A percentile compares a stretch with the other conserved stretches of the same genome.
These are phyloP conservation scores for Zygotorulaspora chibaensis DNA, from an alignment of 805 yeast species.

Conservation along the genomic window DNA sequence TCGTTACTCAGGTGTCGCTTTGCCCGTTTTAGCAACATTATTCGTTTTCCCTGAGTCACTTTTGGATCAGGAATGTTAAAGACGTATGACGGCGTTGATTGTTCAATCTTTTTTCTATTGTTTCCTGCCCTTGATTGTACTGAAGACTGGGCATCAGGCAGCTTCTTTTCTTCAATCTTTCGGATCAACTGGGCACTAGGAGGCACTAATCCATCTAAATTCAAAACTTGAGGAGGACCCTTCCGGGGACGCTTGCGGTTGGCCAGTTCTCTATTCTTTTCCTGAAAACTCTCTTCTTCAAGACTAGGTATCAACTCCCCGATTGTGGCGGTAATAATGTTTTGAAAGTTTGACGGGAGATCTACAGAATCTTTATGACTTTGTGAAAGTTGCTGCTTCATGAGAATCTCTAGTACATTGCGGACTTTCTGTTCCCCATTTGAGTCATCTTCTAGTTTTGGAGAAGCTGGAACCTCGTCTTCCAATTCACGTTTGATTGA, in stretches of 20 bases:
- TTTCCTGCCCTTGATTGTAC: slow-evolving; percentile 8
- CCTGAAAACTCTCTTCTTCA: slow-evolving; percentile 9
- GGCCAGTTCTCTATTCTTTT: slow-evolving; percentile 4
- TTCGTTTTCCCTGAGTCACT: slow-evolving; percentile 18
- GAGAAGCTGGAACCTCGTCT: neutral
- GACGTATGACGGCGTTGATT: slow-evolving; percentile 6
- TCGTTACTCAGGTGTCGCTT: slow-evolving; percentile 19
- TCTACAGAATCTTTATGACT: slow-evolving; percentile 10
- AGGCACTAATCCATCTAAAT: slow-evolving; percentile 32
- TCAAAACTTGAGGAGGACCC: slow-evolving; percentile 22
- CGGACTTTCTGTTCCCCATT: slow-evolving; percentile 12
- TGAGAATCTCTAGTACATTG: slow-evolving; percentile 20
- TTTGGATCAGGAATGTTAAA: slow-evolving; percentile 23
- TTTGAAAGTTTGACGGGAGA: slow-evolving; percentile 16
- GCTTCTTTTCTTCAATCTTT: slow-evolving; percentile 7
- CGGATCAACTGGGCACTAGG: slow-evolving; percentile 14
- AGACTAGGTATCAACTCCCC: slow-evolving; percentile 23
- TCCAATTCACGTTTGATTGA: neutral
- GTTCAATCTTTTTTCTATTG: slow-evolving; percentile 9
- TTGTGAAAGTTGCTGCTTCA: slow-evolving; percentile 21
- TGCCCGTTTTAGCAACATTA: slow-evolving; percentile 23
- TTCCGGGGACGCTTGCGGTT: slow-evolving; percentile 12
- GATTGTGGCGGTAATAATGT: slow-evolving; percentile 24
- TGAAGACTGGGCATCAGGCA: neutral
- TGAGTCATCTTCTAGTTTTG: neutral